These are phyloP conservation scores for Trichoderma semiorbis DNA, from an alignment of 2,329 filamentous ascomycete species.

Conservation along the genomic window DNA sequence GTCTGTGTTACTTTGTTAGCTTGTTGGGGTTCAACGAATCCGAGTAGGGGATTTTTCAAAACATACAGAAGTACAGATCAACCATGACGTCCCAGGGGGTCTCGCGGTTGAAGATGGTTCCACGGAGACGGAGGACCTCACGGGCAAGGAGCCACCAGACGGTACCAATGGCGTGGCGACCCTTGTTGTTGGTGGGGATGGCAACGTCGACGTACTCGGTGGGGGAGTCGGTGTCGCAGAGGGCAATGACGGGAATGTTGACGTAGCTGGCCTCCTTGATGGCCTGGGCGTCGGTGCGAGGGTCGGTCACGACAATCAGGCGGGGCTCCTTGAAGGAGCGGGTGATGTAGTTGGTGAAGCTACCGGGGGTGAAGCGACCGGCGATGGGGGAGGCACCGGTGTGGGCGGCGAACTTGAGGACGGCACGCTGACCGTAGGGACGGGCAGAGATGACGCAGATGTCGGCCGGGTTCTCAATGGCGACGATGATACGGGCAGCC, in stretches of 20 bases:
- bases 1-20: constrained; percentile 48
- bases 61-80: constrained; percentile 96
- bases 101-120: constrained; percentile 93
- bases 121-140: constrained; percentile 98
- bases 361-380: constrained; percentile 99
- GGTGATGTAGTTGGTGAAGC: constrained; percentile 99
- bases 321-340: constrained; percentile 99
- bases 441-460: constrained; percentile 99
- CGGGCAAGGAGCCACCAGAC: constrained; percentile 99
- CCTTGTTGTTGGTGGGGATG: constrained; percentile 99
- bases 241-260: constrained; percentile 99
- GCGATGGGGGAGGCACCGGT: constrained; percentile 97
- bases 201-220: constrained; percentile 99
- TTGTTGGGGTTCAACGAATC: background rate
- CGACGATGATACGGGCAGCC: constrained; percentile 96
- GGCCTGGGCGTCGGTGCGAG: constrained; percentile 98
- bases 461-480: constrained; percentile 99
- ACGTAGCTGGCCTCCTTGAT: constrained; percentile 99
- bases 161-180: constrained; percentile 96
- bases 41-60: too few relatives aligned
- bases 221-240: constrained; percentile 98
- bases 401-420: constrained; percentile 99
- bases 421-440: constrained; percentile 98
- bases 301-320: constrained; percentile 98
- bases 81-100: constrained; percentile 99